Base-by-base conservation (phyloP, 257 asterid species). In the Petrea volubilis region DNA sequence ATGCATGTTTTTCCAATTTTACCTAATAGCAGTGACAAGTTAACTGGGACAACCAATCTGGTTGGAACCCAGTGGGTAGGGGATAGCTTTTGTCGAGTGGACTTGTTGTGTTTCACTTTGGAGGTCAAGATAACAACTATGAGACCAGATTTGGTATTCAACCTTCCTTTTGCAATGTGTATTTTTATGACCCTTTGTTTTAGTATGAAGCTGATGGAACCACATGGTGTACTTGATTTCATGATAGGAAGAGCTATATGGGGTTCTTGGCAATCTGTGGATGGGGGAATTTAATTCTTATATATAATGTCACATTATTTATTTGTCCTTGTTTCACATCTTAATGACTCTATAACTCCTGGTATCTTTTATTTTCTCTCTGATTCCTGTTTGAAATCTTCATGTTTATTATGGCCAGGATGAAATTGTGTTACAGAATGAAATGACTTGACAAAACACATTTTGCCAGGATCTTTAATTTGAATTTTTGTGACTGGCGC, bases 331-430 rank as follows among this genome's bases (percentile, higher is more conserved):
- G 15, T 55, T 24, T 40, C 49, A n/a, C 24, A 24, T 33, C 34
- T 52, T 68, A 21, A 25, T 52, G 62, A 28, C 21, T 66, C 15
- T 58, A 67, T 23, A 29, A 12, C 52, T 36, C 44, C 52, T 53
- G 47, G 74, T 60, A 51, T 31, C 67, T 25, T 52, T n/a, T 56
- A 21, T 15, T 64, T 41, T 47, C 28, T 67, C 15, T 28, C 14
- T 38, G 25, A 61, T 50, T 51, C 43, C 20, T 24, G 10, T 52
- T 60, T 1, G 12, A 5, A 5, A 43, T 18, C 38, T 24, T 27
- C 20, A 41, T 69, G 60, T 15, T 27, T 34, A 17, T 38, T 31
- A 18, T 31, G 58, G 18, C 29, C 31, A 28, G 41, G 17, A 24
- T 41, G 4, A 7, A 23, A 50, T 20, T 7, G 38, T 64, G 21